These are phyloP conservation scores for Vitis amurensis DNA, from an alignment of 164 flowering plant genomes.

Conservation along the genomic window DNA sequence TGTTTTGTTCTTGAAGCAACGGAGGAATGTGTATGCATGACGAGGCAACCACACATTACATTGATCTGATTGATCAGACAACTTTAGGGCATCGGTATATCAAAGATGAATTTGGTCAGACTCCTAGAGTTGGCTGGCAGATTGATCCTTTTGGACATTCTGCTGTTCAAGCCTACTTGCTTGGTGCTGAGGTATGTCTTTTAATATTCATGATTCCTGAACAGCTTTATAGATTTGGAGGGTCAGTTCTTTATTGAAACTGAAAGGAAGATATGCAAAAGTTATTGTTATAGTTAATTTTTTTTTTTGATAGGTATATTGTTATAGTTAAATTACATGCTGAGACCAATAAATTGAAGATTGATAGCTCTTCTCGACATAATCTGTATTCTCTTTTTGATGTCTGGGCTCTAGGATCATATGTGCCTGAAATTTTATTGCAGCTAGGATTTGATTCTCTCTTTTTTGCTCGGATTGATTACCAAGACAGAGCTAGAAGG, in stretches of 20 bases:
- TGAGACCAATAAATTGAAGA: background rate
- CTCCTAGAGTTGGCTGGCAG: constrained; percentile 88
- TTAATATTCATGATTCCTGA: background rate
- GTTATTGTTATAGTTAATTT: no score
- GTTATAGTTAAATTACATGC: no score
- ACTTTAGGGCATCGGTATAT: constrained; percentile 76
- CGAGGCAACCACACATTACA: constrained; percentile 80
- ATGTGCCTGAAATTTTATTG: constrained; percentile 13
- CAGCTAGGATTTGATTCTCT: constrained; percentile 72
- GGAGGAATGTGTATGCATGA: constrained; percentile 94
- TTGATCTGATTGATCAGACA: constrained; percentile 87
- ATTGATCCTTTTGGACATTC: constrained; percentile 94
- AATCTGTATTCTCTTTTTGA: background rate
- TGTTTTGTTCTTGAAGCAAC: constrained; percentile 45
- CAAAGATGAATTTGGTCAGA: constrained; percentile 52
- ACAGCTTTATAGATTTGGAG: background rate
- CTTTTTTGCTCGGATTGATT: constrained; percentile 89
- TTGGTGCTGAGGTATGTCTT: constrained; percentile 72
- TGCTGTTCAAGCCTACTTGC: constrained; percentile 85
- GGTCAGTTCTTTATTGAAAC: background rate
- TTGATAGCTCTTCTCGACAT: no score
- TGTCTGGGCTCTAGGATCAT: background rate
- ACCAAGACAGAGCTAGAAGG: constrained; percentile 87
- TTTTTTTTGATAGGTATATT: no score
- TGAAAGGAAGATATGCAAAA: no score